Conservation (phyloP, 257 asterid species). For the Solanum sejunctum region DNA sequence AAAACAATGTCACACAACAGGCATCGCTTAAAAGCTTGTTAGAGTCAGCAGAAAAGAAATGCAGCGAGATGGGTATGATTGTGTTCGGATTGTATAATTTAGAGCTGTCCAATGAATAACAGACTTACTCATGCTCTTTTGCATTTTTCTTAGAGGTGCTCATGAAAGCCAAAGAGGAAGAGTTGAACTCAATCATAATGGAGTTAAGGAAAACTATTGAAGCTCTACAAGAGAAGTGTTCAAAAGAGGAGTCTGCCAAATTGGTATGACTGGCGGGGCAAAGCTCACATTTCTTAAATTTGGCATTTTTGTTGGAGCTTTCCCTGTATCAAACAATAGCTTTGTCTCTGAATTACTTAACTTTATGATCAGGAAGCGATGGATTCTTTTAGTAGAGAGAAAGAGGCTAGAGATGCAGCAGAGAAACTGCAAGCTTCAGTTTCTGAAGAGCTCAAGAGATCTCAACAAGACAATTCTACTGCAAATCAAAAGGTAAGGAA, state of each 20-base stretch:
- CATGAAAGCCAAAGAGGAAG: slow-evolving; percentile 76
- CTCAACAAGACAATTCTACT: slow-evolving; percentile 46
- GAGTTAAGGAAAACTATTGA: slow-evolving; percentile 60
- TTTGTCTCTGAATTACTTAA: neutral
- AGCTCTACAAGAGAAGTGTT: slow-evolving; percentile 52
- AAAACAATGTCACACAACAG: slow-evolving; percentile 36
- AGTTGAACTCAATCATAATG: slow-evolving; percentile 57
- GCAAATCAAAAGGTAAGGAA: slow-evolving; percentile 51
- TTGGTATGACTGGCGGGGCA: slow-evolving; percentile 28
- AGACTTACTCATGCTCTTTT: neutral
- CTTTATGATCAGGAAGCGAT: slow-evolving; percentile 50
- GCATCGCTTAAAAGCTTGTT: slow-evolving; percentile 38
- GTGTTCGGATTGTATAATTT: neutral
- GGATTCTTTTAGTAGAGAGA: slow-evolving; percentile 57
- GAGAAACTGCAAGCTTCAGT: slow-evolving; percentile 64
- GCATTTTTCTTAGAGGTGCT: slow-evolving; percentile 32
- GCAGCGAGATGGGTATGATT: slow-evolving; percentile 38
- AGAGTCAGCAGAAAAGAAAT: slow-evolving; percentile 65
- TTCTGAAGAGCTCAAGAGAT: slow-evolving; percentile 64
- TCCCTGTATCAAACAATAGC: neutral
- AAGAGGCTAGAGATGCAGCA: slow-evolving; percentile 49
- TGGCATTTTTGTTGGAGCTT: neutral
- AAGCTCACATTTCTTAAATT: neutral
- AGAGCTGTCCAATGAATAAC: neutral
- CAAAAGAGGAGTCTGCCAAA: slow-evolving; percentile 64